Conservation (phyloP, 164 flowering plant genomes). For the Kalanchoe fedtschenkoi region DNA sequence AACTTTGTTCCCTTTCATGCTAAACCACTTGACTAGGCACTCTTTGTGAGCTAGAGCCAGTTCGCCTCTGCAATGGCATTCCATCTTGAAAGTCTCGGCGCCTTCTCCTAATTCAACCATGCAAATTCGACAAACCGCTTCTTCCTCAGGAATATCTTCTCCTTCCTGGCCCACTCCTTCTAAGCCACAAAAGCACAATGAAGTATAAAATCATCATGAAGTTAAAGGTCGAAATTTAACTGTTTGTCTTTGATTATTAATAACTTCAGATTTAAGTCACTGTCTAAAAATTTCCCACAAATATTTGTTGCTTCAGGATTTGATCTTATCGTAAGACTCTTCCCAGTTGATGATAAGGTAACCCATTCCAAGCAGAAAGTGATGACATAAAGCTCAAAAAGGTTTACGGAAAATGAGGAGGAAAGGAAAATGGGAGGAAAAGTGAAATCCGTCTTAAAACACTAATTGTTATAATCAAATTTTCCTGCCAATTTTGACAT, state of each 20-base stretch:
- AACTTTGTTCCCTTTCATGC: slow-evolving; percentile 63
- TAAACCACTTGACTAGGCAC: slow-evolving; percentile 71
- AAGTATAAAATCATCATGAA: slow-evolving; percentile 21
- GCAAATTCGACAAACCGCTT: slow-evolving; percentile 73
- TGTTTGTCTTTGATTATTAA: too few species aligned
- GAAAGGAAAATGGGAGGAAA: too few species aligned
- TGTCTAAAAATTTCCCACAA: too few species aligned
- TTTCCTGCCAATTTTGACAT: too few species aligned
- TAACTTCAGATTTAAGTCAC: too few species aligned
- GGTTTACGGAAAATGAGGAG: too few species aligned
- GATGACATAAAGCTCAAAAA: too few species aligned
- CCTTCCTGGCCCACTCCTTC: slow-evolving; percentile 33
- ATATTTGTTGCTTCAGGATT: background rate
- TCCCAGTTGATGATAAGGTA: too few species aligned
- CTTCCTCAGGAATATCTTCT: slow-evolving; percentile 57
- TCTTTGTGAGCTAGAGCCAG: slow-evolving; percentile 66
- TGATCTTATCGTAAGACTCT: background rate
- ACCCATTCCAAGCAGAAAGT: too few species aligned
- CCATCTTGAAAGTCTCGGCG: slow-evolving; percentile 57
- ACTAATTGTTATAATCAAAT: too few species aligned
- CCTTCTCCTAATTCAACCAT: slow-evolving; percentile 49
- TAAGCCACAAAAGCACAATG: slow-evolving; percentile 32
- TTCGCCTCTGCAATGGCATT: slow-evolving; percentile 72
- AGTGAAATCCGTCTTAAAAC: too few species aligned
- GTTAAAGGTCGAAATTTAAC: background rate